Evolutionary conservation across 495 filamentous ascomycete species (phyloP).

Genomic region (Penicillium simplicissimum): DNA sequence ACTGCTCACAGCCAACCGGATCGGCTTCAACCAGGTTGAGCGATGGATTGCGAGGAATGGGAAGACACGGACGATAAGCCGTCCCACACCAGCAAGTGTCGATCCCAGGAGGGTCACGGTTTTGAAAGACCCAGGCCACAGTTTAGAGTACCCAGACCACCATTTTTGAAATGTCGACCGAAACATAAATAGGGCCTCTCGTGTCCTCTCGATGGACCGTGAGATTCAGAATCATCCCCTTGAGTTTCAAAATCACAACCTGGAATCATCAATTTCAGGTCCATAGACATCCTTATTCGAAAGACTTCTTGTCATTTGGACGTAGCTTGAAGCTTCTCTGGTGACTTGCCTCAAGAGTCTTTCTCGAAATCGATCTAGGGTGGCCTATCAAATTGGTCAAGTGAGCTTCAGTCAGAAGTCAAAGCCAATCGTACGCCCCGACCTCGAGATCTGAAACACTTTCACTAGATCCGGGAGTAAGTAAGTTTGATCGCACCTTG

Average conservation of each 20-base stretch:
- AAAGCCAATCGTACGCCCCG: slow-evolving; percentile 37
- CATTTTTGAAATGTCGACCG: slow-evolving; percentile 34
- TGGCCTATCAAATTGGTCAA: slow-evolving; percentile 42
- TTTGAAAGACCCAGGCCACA: slow-evolving; percentile 8
- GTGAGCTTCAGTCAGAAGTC: slow-evolving; percentile 26
- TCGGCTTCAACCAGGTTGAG: slow-evolving; percentile 30
- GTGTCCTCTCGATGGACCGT: slow-evolving; percentile 32
- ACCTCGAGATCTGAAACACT: slow-evolving; percentile 39
- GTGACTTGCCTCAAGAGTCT: slow-evolving; percentile 7
- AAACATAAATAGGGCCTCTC: slow-evolving; percentile 50
- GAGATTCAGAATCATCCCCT: slow-evolving; percentile 32
- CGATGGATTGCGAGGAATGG: slow-evolving; percentile 35
- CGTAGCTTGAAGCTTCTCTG: slow-evolving; percentile 35
- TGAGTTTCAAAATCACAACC: slow-evolving; percentile 39
- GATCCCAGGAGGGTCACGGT: slow-evolving; percentile 38
- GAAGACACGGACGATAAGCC: slow-evolving; percentile 41
- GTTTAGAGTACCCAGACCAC: slow-evolving; percentile 22
- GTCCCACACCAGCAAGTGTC: slow-evolving; percentile 38
- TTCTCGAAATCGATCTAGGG: slow-evolving; percentile 30
- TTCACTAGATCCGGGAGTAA: slow-evolving; percentile 30
- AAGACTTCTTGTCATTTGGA: slow-evolving; percentile 19
- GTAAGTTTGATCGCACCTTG: slow-evolving; percentile 37
- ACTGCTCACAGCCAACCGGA: slow-evolving; percentile 40
- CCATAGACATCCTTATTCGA: slow-evolving; percentile 28
- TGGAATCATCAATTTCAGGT: slow-evolving; percentile 19